phyloP scores from a whole-genome alignment of 1,139 yeast species.

The Lodderomyces jiufengensis region DNA sequence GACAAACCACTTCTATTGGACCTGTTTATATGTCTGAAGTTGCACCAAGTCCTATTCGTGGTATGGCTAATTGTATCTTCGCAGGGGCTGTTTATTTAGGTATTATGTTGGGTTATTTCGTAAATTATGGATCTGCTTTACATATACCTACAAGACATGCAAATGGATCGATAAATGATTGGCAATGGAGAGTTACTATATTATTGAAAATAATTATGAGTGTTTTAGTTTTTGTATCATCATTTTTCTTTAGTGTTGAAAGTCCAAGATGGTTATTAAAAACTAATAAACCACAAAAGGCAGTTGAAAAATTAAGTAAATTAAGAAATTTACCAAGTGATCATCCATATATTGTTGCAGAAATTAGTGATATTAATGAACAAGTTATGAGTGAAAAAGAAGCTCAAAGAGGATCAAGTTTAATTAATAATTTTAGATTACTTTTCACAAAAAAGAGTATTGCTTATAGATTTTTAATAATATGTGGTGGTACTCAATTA shows the following conservation, averaged over 20 bases:
- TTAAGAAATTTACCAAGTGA: slow-evolving; percentile 49
- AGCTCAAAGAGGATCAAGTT: slow-evolving; percentile 27
- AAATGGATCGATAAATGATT: slow-evolving; percentile 16
- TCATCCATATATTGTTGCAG: slow-evolving; percentile 51
- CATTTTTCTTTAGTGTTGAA: slow-evolving; percentile 37
- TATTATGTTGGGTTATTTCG: slow-evolving; percentile 49
- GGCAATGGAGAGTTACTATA: slow-evolving; percentile 39
- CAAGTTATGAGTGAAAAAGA: slow-evolving; percentile 38
- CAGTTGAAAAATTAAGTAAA: slow-evolving; percentile 35
- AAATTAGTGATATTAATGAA: slow-evolving; percentile 48
- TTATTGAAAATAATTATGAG: slow-evolving; percentile 40
- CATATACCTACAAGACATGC: slow-evolving; percentile 20
- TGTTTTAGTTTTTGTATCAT: slow-evolving; percentile 36
- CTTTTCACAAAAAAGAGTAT: slow-evolving; percentile 33
- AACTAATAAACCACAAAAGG: slow-evolving; percentile 31
- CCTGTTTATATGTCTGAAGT: slow-evolving; percentile 50
- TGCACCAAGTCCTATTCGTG: slow-evolving; percentile 52
- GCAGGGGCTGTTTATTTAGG: slow-evolving; percentile 58
- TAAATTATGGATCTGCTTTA: slow-evolving; percentile 40
- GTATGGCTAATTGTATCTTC: slow-evolving; percentile 46
- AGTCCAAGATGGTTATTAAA: slow-evolving; percentile 48
- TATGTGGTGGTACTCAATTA: slow-evolving; percentile 44
- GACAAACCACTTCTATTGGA: slow-evolving; percentile 55
- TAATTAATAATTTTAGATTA: slow-evolving; percentile 26
- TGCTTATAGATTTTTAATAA: slow-evolving; percentile 42